Evolutionary conservation across 2,329 filamentous ascomycete genomes (phyloP).

Genomic region (Cryphonectria radicalis): DNA sequence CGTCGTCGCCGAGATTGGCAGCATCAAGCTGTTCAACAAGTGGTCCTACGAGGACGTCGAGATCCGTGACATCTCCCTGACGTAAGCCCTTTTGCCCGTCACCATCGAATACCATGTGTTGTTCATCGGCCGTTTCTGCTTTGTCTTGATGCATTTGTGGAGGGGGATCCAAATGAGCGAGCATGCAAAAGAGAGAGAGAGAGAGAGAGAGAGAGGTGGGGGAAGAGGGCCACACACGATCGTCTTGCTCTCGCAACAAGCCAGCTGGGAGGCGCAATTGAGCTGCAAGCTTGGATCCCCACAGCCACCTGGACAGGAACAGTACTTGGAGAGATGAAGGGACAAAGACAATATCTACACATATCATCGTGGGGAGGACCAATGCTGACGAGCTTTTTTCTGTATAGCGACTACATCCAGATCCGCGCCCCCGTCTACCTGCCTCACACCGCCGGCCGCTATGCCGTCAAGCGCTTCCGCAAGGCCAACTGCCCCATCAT

Average conservation of each 20-base stretch:
- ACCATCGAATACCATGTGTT: neutral
- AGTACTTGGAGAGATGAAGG: too few relatives aligned
- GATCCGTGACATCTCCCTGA: constrained; percentile 99
- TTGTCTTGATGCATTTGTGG: constrained; percentile 25
- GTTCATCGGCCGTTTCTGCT: neutral
- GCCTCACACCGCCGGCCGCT: constrained; percentile 97
- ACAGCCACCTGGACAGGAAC: constrained; percentile 18
- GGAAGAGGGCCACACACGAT: neutral
- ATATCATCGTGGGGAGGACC: constrained; percentile 23
- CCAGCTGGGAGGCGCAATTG: neutral
- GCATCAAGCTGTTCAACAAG: constrained; percentile 97
- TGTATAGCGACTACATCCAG: constrained; percentile 94
- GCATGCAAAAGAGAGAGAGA: constrained; percentile 11
- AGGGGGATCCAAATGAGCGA: neutral
- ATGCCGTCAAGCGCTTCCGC: constrained; percentile 99
- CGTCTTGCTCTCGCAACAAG: neutral
- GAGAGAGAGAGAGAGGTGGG: constrained; percentile 17
- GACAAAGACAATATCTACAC: neutral
- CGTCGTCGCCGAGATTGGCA: constrained; percentile 84
- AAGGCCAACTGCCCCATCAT: constrained; percentile 99
- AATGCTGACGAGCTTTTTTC: constrained; percentile 40
- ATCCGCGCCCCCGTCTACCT: constrained; percentile 99
- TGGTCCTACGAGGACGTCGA: constrained; percentile 98
- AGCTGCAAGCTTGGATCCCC: neutral
- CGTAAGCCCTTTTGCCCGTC: constrained; percentile 66